A percentile compares a stretch with the other conserved stretches of the same genome.
phyloP scores from a whole-genome alignment of 345 rosid species.

The Viola odorata region DNA sequence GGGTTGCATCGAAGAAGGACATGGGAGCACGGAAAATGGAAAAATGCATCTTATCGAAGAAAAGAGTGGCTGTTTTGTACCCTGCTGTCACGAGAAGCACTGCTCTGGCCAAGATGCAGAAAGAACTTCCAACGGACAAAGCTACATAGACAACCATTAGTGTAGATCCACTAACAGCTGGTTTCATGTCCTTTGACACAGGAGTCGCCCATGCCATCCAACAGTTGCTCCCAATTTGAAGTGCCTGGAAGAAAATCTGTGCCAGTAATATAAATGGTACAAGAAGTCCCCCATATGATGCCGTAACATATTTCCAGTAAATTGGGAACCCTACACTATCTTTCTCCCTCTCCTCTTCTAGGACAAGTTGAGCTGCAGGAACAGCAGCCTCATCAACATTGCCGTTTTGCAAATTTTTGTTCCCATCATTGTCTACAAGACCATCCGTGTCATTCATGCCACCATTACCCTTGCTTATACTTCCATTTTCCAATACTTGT shows the following conservation, averaged over 20 bases:
- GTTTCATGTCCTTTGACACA: slow-evolving; percentile 43
- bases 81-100: slow-evolving; percentile 53
- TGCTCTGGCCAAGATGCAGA: slow-evolving; percentile 48
- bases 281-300: slow-evolving; percentile 68
- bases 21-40: slow-evolving; percentile 71
- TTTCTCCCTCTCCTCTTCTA: slow-evolving; percentile 84
- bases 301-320: slow-evolving; percentile 59
- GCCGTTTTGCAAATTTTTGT: slow-evolving; percentile 22
- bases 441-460: slow-evolving; percentile 13
- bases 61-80: slow-evolving; percentile 61
- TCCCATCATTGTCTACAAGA: slow-evolving; percentile 23
- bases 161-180: slow-evolving; percentile 40
- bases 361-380: slow-evolving; percentile 54
- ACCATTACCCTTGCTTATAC: slow-evolving; percentile 19
- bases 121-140: slow-evolving; percentile 53
- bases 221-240: slow-evolving; percentile 76
- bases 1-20: slow-evolving; percentile 85
- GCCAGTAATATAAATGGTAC: slow-evolving; percentile 63
- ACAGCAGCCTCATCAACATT: slow-evolving; percentile 32
- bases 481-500: slow-evolving; percentile 22
- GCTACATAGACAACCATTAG: slow-evolving; percentile 51
- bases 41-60: slow-evolving; percentile 59
- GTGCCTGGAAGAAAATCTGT: slow-evolving; percentile 52
- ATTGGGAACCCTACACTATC: slow-evolving; percentile 59
- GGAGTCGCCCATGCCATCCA: slow-evolving; percentile 93